Evolutionary conservation across 2,329 filamentous ascomycete species (phyloP).

Genomic region (Ophiocordyceps camponoti-saundersi): DNA sequence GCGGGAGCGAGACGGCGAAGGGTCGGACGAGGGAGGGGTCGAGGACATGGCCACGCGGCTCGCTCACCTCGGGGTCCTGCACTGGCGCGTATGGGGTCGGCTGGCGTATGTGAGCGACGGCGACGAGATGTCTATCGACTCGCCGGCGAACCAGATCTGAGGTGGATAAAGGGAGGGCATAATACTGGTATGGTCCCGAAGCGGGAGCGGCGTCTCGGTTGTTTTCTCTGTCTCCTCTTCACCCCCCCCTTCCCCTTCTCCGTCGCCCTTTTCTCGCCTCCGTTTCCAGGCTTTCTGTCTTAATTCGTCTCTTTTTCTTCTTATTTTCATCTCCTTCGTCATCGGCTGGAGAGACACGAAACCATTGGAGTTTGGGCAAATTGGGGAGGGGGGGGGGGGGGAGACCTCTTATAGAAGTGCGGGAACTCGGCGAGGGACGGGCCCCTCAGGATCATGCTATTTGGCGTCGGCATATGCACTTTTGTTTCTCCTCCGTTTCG

Average conservation of each 20-base stretch:
- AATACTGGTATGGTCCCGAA: background rate
- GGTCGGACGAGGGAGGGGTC: constrained; percentile 35
- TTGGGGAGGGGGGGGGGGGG: too few relatives aligned
- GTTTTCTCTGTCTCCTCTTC: too few relatives aligned
- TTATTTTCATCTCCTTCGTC: background rate
- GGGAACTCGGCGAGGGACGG: background rate
- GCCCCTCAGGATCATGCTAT: constrained; percentile 1
- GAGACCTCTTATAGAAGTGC: background rate
- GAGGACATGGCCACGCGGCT: constrained; percentile 60
- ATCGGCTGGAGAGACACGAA: background rate
- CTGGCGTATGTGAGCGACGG: constrained; percentile 45
- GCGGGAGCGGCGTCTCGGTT: too few relatives aligned
- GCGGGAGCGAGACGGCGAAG: constrained; percentile 20
- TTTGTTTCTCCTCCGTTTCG: background rate
- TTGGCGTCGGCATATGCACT: constrained; percentile 5
- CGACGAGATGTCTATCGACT: constrained; percentile 17
- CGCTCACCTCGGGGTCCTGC: constrained; percentile 67
- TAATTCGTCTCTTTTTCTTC: background rate
- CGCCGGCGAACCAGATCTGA: background rate
- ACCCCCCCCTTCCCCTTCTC: too few relatives aligned
- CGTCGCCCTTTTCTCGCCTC: background rate
- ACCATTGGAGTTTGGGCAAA: constrained; percentile 4
- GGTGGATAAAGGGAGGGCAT: background rate
- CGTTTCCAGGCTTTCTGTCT: too few relatives aligned
- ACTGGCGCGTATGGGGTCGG: constrained; percentile 78